Evolutionary conservation across 2,329 filamentous ascomycete genomes (phyloP).

Genomic region (Cladophialophora psammophila): DNA sequence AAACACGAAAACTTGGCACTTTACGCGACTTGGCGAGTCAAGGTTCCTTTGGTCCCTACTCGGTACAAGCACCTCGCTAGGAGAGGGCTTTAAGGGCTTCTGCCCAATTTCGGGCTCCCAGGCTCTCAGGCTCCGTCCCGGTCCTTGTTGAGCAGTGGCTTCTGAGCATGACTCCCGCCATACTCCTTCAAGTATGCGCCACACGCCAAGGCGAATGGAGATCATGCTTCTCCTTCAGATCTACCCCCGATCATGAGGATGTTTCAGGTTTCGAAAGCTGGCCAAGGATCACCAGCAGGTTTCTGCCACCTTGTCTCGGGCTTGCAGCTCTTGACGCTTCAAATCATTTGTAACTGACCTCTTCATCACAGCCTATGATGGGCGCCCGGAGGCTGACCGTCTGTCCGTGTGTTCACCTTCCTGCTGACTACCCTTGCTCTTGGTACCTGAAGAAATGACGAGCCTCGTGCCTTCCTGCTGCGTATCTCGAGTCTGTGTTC

Average conservation of each 20-base stretch:
- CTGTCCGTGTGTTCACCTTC: background rate
- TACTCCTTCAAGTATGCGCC: no score
- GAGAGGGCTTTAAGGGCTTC: no score
- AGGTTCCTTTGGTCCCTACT: no score
- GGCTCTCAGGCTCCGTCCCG: no score
- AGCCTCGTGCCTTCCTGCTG: slow-evolving; percentile 20
- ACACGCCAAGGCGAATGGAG: background rate
- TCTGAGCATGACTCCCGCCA: no score
- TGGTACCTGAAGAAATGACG: background rate
- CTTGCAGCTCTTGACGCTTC: background rate
- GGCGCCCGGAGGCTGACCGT: background rate
- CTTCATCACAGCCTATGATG: background rate
- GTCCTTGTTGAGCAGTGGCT: no score
- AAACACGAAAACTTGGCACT: slow-evolving; percentile 5
- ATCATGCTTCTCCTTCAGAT: background rate
- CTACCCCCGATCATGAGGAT: slow-evolving; percentile 3
- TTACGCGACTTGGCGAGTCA: background rate
- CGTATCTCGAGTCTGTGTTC: slow-evolving; percentile 8
- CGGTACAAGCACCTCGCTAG: no score
- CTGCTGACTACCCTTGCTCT: slow-evolving; percentile 5
- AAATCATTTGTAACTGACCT: slow-evolving; percentile 1
- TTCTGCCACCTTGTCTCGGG: background rate
- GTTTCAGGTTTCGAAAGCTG: background rate
- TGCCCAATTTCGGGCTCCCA: no score
- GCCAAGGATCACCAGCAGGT: background rate